Percentiles rank a stretch among this genome's conserved stretches.
phyloP scores from a whole-genome alignment of 2,329 filamentous ascomycete genomes.

The Hypoxylon sp. region DNA sequence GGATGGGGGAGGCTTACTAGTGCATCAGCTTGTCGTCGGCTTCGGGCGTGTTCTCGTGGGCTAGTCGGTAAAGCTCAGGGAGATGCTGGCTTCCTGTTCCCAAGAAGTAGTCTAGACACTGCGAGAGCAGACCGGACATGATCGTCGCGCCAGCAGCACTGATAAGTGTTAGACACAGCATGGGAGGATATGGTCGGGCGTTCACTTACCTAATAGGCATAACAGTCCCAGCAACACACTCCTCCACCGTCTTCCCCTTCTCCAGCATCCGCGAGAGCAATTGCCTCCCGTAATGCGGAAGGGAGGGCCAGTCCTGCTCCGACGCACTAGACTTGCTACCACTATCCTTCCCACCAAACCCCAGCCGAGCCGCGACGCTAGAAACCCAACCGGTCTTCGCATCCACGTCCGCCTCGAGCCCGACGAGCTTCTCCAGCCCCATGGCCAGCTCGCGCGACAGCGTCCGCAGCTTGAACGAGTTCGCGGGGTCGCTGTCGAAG shows the following conservation, averaged over 20 bases:
- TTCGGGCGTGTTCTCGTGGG: slow-evolving; percentile 57
- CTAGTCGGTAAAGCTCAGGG: slow-evolving; percentile 60
- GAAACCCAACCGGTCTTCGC: slow-evolving; percentile 57
- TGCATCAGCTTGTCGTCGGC: slow-evolving; percentile 56
- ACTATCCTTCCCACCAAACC: not conserved
- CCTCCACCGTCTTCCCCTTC: slow-evolving; percentile 59
- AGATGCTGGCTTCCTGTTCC: slow-evolving; percentile 58
- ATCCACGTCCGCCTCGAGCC: slow-evolving; percentile 60
- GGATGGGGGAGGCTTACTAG: slow-evolving; percentile 42
- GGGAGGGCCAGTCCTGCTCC: slow-evolving; percentile 51
- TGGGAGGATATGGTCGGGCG: not conserved
- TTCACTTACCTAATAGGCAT: slow-evolving; percentile 56
- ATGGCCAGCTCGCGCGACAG: slow-evolving; percentile 59
- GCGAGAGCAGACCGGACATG: slow-evolving; percentile 65
- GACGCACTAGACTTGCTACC: slow-evolving; percentile 51
- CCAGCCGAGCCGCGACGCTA: slow-evolving; percentile 49
- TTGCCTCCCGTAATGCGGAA: slow-evolving; percentile 66
- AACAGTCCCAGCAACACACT: slow-evolving; percentile 65
- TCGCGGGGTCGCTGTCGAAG: slow-evolving; percentile 64
- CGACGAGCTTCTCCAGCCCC: slow-evolving; percentile 61
- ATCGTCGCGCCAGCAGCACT: slow-evolving; percentile 64
- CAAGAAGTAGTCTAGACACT: slow-evolving; percentile 68
- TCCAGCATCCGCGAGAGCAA: slow-evolving; percentile 65
- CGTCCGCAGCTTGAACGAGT: slow-evolving; percentile 63
- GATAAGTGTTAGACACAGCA: not conserved